Base-by-base conservation (phyloP, 2,329 filamentous ascomycete genomes). In the Pseudopyrenochaeta lycopersici region DNA sequence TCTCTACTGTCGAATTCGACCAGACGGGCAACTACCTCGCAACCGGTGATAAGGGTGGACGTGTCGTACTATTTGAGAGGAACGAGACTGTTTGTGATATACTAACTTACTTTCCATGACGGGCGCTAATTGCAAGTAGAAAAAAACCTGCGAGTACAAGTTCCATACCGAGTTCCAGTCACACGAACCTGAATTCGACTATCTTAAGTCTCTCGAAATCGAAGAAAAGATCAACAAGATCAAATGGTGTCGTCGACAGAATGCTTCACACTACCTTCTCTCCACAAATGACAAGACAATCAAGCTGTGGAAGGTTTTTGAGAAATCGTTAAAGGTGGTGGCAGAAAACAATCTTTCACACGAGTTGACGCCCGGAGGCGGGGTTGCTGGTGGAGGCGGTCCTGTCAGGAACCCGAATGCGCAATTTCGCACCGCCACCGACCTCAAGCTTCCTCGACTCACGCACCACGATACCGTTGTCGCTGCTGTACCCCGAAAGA, bases 161-260 rank as follows among this genome's bases (percentile, higher is more conserved):
- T 99, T 99, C 78, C 95, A 99, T 79, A 99, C 95, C 77, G 95
- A 99, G 76, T 99, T 99, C 72, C 95, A 99, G 82, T 99, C 95
- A 69, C 95, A 99, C 81, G 95, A 99, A 77, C 95, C 95, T 60
- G 95, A 99, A 79, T 99, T 99, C 78, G 95, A 99, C 79, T 99
- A 99, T 77, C 87, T 99, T 64, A 99, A 99, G 81, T 99, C 95
- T 30, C 85, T 99, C 68, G 95, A 99, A 80, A 99, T 99, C 74
- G 95, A 99, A 84, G 95, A 99, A 80, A 99, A 99, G 83, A 99
- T 99, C 85, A 99, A 99, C 85, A 99, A 99, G 84, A 99, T 99
- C 82, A 99, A 98, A 80, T 99, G 95, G 95, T 99, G 95, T 78
- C 89, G 90, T 74, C 89, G 95, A 79, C 94, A 98, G 80, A 99